Percentiles rank a stretch among this genome's conserved stretches.
phyloP scores from a whole-genome alignment of 2,329 filamentous ascomycete genomes.

The Fusarium tjaetaba region DNA sequence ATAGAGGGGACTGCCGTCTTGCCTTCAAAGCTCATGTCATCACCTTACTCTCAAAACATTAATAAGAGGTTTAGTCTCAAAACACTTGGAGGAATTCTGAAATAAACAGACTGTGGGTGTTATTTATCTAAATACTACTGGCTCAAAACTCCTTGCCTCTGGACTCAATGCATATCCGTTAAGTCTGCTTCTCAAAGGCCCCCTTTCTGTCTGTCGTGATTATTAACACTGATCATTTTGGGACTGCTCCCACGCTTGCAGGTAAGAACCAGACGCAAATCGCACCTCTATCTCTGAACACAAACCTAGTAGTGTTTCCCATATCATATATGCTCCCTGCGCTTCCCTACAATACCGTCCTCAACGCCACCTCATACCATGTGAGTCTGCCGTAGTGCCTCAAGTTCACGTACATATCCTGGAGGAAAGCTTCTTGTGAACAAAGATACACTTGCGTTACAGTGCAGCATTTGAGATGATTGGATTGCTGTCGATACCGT shows the following conservation, averaged over 20 bases:
- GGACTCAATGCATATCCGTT: constrained; percentile 40
- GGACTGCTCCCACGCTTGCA: constrained; percentile 34
- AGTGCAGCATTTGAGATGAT: not conserved
- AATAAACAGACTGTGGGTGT: not conserved
- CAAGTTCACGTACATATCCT: constrained; percentile 7
- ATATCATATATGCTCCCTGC: constrained; percentile 1
- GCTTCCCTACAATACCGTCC: not conserved
- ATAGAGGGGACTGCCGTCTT: not conserved
- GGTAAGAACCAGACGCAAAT: constrained; percentile 22
- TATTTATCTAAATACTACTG: constrained; percentile 25
- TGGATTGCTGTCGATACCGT: not conserved
- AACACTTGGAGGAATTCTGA: not conserved
- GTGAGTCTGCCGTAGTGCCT: constrained; percentile 26
- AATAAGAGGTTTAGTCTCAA: not conserved
- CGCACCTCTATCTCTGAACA: constrained; percentile 35
- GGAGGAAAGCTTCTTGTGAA: not conserved
- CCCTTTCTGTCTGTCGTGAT: constrained; percentile 24
- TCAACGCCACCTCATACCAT: constrained; percentile 22
- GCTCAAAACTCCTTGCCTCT: constrained; percentile 15
- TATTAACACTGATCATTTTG: constrained; percentile 10
- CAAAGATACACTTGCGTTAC: constrained; percentile 26
- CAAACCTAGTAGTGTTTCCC: not conserved
- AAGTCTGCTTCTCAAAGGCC: constrained; percentile 33
- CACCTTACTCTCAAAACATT: not conserved
- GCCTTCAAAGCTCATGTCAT: not conserved